Conservation (phyloP, 2,329 filamentous ascomycete species). For the Amauroascus niger region DNA sequence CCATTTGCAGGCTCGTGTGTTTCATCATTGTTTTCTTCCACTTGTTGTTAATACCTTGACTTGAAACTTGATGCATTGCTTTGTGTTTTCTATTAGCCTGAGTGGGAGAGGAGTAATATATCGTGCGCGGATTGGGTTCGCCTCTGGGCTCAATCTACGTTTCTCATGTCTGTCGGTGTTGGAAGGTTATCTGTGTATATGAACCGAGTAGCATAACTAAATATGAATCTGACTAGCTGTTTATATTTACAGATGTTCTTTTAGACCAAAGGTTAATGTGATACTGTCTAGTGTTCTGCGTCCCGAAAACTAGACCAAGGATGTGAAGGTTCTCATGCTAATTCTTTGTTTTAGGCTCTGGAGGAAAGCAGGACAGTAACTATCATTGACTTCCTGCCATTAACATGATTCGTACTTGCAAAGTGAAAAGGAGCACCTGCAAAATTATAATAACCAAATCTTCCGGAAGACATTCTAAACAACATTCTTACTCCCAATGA, state of each 20-base stretch:
- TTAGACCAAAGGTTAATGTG: too few relatives aligned
- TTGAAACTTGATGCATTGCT: background rate
- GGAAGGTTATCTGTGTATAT: slow-evolving; percentile 7
- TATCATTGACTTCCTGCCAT: background rate
- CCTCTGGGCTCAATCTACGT: background rate
- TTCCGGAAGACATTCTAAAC: too few relatives aligned
- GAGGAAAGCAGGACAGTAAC: too few relatives aligned
- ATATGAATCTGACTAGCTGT: background rate
- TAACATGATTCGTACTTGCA: background rate
- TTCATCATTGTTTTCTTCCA: background rate
- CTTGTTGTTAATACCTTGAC: background rate
- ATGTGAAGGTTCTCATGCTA: too few relatives aligned
- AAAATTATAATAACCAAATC: too few relatives aligned
- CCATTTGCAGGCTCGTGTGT: background rate
- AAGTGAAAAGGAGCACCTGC: too few relatives aligned
- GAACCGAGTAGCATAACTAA: background rate
- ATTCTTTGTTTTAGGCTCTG: too few relatives aligned
- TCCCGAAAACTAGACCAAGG: too few relatives aligned
- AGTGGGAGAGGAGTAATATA: background rate
- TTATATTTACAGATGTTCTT: background rate
- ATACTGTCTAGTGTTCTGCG: too few relatives aligned
- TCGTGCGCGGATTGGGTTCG: background rate
- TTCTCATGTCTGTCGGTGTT: background rate
- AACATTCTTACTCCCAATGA: too few relatives aligned
- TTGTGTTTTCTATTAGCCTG: background rate